Conservation (phyloP, 306 rosid genomes). For the Citrullus mucosospermus region DNA sequence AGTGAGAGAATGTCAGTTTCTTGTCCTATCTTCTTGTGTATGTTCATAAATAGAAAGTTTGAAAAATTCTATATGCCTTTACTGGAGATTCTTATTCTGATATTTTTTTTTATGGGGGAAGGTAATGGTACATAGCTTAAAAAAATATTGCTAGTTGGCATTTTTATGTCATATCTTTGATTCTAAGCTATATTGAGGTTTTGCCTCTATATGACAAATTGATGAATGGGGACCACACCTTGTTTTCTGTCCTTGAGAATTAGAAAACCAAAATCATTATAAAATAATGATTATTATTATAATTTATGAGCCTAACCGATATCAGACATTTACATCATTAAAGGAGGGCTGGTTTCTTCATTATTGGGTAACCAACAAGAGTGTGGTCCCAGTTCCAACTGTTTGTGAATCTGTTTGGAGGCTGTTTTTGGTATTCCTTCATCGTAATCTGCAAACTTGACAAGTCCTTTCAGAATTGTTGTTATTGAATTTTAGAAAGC, state of each 20-base stretch:
- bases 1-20: conserved; percentile 41
- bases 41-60: conserved; percentile 29
- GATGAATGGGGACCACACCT: conserved; percentile 52
- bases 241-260: conserved; percentile 27
- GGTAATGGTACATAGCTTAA: conserved; percentile 18
- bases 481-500: background rate
- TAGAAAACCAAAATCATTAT: conserved; percentile 16
- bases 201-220: conserved; percentile 27
- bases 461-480: background rate
- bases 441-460: background rate
- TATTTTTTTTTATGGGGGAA: conserved; percentile 27
- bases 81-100: conserved; percentile 36
- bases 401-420: background rate
- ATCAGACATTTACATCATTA: background rate
- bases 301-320: background rate
- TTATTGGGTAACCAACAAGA: background rate
- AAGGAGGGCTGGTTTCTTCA: background rate
- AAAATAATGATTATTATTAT: conserved; percentile 1
- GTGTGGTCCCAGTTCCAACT: conserved; percentile 4
- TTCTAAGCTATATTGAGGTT: conserved; percentile 19
- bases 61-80: conserved; percentile 24
- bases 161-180: conserved; percentile 21
- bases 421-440: background rate
- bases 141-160: conserved; percentile 15
- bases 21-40: conserved; percentile 22